phyloP scores from a whole-genome alignment of 768 basidiomycete species.

The Podaxis sp. region DNA sequence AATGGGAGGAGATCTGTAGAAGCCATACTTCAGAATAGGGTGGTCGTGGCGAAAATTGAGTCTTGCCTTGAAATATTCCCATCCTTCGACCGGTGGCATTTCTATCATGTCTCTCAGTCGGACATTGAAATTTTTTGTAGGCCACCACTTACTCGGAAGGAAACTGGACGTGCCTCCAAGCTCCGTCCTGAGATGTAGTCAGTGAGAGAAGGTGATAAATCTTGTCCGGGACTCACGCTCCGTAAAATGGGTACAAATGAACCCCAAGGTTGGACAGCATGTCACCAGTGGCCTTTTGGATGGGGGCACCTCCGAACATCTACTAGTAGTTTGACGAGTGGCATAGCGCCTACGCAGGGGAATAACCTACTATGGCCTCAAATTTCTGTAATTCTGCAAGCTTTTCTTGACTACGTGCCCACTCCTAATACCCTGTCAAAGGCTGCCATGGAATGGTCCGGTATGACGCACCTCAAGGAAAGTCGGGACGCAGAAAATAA shows the following conservation, averaged over 20 bases:
- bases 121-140: neutral
- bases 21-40: neutral
- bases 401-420: constrained; percentile 20
- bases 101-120: constrained; percentile 5
- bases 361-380: constrained; percentile 20
- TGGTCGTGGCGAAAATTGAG: neutral
- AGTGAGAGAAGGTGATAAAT: neutral
- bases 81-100: constrained; percentile 15
- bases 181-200: constrained; percentile 21
- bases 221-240: constrained; percentile 27
- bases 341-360: neutral
- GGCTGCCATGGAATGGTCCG: neutral
- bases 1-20: constrained; percentile 9
- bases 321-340: neutral
- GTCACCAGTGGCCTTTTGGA: constrained; percentile 27
- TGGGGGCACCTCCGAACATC: constrained; percentile 26
- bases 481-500: constrained; percentile 18
- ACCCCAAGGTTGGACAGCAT: constrained; percentile 19
- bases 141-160: constrained; percentile 14
- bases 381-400: constrained; percentile 20
- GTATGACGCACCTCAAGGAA: constrained; percentile 23
- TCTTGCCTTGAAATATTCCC: constrained; percentile 19
- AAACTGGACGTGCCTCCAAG: constrained; percentile 17
- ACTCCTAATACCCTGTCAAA: constrained; percentile 19
- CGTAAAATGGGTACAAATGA: constrained; percentile 32